Evolutionary conservation across 2,329 filamentous ascomycete genomes (phyloP), one percentile per base, ranked within the genome.

Genomic region (Ceratocystis harringtonii): DNA sequence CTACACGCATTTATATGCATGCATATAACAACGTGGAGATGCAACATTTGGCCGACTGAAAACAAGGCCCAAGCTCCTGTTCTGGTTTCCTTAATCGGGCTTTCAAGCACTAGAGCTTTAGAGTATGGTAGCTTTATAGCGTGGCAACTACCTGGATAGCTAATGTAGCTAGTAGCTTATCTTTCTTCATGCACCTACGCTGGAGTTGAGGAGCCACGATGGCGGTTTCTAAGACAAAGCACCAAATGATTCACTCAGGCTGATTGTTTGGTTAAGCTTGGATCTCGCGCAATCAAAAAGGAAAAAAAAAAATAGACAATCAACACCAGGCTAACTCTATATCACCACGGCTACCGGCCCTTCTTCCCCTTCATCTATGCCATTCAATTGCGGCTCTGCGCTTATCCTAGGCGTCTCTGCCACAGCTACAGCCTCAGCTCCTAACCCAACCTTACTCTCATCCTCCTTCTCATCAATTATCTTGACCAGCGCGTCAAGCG

Each of bases 401-500:
- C 15, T 30, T 36, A 15, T 36, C 25, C 55, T 36, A 10, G 55
- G 15, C 30, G 55, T 17, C 28, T 57, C 52, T 4, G 12, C 8
- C 15, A 7, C 25, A 36, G 28, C 17, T 5, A 3, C 25, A 36
- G 28, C 17, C 17, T n/a, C 28, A 15, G 55, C 28, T n/a, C 36
- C 55, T 5, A 62, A 5, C 60, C 17, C 8, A 15, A 7, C 43
- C 8, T 48, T 50, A n/a, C 3, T 48, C 32, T 19, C 32, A 44
- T 12, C 10, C 8, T 45, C 45, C 7, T 62, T 48, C 61, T 62
- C 43, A 41, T 62, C 61, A 32, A 62, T 48, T 8, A 48, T 48
- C 45, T 62, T 25, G 41, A 62, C 25, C 2, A 62, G 61, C 22
- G 17, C 45, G 25, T 62, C 61, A 50, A 62, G 61, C 22, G 45